phyloP scores from a whole-genome alignment of 75 land plant species.

The Sequoiadendron giganteum region DNA sequence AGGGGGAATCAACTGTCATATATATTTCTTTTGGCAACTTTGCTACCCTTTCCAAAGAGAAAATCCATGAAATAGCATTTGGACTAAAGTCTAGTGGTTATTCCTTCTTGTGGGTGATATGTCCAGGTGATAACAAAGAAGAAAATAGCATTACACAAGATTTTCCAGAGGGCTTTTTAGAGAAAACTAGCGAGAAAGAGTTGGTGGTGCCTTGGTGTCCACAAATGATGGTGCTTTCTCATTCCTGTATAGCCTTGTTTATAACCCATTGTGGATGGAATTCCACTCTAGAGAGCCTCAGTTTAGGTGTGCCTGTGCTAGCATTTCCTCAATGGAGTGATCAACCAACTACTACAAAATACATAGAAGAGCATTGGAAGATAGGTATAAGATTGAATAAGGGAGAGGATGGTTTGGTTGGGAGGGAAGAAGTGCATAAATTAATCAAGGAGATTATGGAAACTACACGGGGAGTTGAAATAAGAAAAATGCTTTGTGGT shows the following conservation, averaged over 20 bases:
- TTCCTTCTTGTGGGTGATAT: constrained; percentile 40
- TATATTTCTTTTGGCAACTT: constrained; percentile 45
- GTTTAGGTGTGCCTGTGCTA: constrained; percentile 34
- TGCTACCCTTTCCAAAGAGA: constrained; percentile 12
- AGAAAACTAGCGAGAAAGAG: constrained; percentile 12
- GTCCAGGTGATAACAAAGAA: neutral
- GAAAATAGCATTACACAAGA: neutral
- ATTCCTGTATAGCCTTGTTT: constrained; percentile 31
- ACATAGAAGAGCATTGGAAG: constrained; percentile 23
- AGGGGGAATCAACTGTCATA: constrained; percentile 15
- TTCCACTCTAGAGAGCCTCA: constrained; percentile 34
- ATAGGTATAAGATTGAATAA: constrained; percentile 17
- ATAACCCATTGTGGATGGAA: constrained; percentile 54
- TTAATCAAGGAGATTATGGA: constrained; percentile 33
- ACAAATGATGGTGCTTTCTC: constrained; percentile 31
- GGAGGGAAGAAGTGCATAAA: constrained; percentile 42
- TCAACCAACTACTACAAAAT: constrained; percentile 33
- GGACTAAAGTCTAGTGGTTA: constrained; percentile 20
- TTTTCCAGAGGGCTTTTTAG: constrained; percentile 15
- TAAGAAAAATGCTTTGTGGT: constrained; percentile 37
- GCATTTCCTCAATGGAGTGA: constrained; percentile 38
- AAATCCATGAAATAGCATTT: constrained; percentile 27
- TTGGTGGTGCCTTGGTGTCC: constrained; percentile 32
- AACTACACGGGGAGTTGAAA: constrained; percentile 28
- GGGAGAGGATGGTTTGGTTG: constrained; percentile 16